phyloP scores from a whole-genome alignment of 495 filamentous ascomycete species.

The Daldinia childiae region DNA sequence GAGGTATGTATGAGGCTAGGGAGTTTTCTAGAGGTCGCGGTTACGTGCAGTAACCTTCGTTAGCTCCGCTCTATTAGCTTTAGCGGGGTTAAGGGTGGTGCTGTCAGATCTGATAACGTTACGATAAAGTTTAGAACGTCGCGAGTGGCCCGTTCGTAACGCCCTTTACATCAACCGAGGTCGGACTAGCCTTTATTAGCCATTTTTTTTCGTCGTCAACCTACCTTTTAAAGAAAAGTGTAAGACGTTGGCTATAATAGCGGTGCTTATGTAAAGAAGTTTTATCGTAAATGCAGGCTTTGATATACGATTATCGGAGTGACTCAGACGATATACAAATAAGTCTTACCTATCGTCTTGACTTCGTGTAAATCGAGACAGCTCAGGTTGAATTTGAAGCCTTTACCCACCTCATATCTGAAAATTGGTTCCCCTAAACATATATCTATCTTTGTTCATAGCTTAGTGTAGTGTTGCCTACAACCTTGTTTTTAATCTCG shows the following conservation, averaged over 20 bases:
- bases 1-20: background rate
- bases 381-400: background rate
- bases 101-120: background rate
- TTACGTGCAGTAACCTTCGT: background rate
- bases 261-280: background rate
- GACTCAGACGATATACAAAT: conserved; percentile 1
- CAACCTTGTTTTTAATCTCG: background rate
- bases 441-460: background rate
- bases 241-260: background rate
- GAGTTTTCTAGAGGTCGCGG: background rate
- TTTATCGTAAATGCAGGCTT: background rate
- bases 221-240: background rate
- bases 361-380: background rate
- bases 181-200: conserved; percentile 12
- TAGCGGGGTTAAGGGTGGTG: conserved; percentile 3
- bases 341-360: background rate
- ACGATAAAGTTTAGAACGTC: background rate
- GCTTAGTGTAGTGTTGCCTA: background rate
- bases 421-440: background rate
- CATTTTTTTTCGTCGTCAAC: background rate
- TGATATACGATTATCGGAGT: background rate
- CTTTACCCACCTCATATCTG: background rate
- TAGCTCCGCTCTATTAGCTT: background rate
- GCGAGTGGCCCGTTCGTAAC: background rate
- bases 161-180: conserved; percentile 1